A percentile compares a stretch with the other conserved stretches of the same genome.
These are phyloP conservation scores for Tulasnella sp. DNA, from an alignment of 768 basidiomycete genomes.

Conservation along the genomic window DNA sequence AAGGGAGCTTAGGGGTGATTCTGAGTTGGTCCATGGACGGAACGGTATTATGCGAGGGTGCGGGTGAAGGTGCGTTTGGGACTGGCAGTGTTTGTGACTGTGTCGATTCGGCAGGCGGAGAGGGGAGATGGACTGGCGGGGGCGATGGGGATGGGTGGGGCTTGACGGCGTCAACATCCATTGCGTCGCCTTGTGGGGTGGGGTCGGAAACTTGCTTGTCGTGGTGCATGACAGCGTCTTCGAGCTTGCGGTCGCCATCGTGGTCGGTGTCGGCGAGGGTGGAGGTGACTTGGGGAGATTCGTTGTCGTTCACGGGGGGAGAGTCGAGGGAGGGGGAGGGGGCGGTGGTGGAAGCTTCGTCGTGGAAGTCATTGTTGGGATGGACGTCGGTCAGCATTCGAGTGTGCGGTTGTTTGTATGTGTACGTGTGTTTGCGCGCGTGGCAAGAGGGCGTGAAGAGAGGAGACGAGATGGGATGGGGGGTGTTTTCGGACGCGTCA, in stretches of 20 bases:
- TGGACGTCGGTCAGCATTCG: not conserved
- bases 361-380: not conserved
- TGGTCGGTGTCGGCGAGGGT: not conserved
- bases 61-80: not conserved
- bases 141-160: not conserved
- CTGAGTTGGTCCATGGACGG: not conserved
- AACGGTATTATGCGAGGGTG: not conserved
- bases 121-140: not conserved
- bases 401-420: not conserved
- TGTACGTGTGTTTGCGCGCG: not conserved
- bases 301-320: not conserved
- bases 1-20: not conserved
- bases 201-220: not conserved
- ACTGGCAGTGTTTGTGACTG: not conserved
- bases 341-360: not conserved
- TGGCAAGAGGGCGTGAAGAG: not conserved
- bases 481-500: constrained; percentile 1
- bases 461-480: not conserved
- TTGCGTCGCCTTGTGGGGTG: not conserved
- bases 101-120: not conserved
- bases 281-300: not conserved
- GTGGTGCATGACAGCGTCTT: not conserved
- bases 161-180: not conserved
- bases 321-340: not conserved
- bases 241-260: not conserved